Evolutionary conservation across 495 filamentous ascomycete species (phyloP).

Genomic region (Xylaria curta): DNA sequence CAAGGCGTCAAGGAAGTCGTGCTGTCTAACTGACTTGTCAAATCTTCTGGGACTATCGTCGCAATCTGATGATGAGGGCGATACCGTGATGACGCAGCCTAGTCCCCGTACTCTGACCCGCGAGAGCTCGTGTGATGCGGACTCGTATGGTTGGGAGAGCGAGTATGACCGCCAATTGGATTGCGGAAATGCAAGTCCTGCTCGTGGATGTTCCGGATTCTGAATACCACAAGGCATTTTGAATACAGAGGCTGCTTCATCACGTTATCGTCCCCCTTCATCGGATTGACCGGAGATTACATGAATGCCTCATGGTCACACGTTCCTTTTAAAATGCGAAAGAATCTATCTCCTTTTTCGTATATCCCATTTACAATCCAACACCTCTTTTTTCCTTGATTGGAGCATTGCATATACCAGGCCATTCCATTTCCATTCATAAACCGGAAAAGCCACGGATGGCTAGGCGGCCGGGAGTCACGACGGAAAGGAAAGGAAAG

Average conservation of each 20-base stretch:
- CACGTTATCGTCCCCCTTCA: background rate
- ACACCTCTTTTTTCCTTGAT: background rate
- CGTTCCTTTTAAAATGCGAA: background rate
- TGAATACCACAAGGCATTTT: background rate
- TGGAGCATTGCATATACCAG: slow-evolving; percentile 21
- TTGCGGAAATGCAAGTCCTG: slow-evolving; percentile 22
- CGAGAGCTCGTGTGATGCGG: slow-evolving; percentile 38
- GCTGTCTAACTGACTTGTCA: slow-evolving; percentile 42
- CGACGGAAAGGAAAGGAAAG: background rate
- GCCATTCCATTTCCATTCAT: slow-evolving; percentile 13
- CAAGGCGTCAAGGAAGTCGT: slow-evolving; percentile 12
- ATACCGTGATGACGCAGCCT: slow-evolving; percentile 34
- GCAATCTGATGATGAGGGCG: slow-evolving; percentile 32
- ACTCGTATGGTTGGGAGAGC: slow-evolving; percentile 58
- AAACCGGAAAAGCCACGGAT: slow-evolving; percentile 1
- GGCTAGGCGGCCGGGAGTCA: too few species aligned
- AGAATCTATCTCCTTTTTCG: background rate
- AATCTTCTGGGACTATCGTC: slow-evolving; percentile 40
- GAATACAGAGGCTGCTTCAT: background rate
- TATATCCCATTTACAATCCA: background rate
- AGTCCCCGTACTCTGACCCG: slow-evolving; percentile 33
- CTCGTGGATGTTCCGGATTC: background rate
- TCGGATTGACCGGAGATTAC: background rate
- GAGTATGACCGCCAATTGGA: slow-evolving; percentile 45
- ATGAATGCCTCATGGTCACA: background rate